A percentile compares a stretch with the other conserved stretches of the same genome.
Conservation (phyloP, 306 rosid species). For the Pyrus communis region DNA sequence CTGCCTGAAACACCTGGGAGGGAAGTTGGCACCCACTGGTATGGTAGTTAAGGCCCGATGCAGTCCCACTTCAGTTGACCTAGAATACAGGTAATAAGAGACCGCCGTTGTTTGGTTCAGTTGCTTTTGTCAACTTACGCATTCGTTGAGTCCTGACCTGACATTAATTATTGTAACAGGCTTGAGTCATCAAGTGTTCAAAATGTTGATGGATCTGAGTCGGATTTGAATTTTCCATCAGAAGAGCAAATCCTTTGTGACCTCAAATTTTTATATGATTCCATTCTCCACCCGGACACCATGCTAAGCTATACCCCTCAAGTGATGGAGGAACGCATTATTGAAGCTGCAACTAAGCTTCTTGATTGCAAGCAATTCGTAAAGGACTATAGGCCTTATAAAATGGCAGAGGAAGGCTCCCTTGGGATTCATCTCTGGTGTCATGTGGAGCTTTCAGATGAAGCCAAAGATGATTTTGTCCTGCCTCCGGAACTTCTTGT, state of each 20-base stretch:
- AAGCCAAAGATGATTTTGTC: constrained; percentile 38
- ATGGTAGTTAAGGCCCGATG: constrained; percentile 38
- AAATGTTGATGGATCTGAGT: constrained; percentile 7
- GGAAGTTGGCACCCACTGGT: constrained; percentile 38
- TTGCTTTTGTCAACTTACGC: background rate
- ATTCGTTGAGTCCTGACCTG: background rate
- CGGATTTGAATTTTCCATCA: constrained; percentile 27
- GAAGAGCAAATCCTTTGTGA: constrained; percentile 40
- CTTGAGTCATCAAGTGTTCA: constrained; percentile 23
- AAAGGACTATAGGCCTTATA: constrained; percentile 42
- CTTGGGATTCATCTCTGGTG: constrained; percentile 46
- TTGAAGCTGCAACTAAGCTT: constrained; percentile 56
- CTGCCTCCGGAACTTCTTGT: constrained; percentile 54
- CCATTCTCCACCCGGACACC: constrained; percentile 53
- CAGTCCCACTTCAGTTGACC: constrained; percentile 35
- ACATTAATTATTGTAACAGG: constrained; percentile 22
- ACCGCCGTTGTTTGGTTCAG: background rate
- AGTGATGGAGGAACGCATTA: constrained; percentile 23
- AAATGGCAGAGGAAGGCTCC: background rate
- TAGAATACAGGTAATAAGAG: constrained; percentile 52
- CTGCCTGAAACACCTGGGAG: constrained; percentile 48
- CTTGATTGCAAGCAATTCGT: constrained; percentile 72
- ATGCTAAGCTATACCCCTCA: constrained; percentile 27
- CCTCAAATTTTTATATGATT: constrained; percentile 36
- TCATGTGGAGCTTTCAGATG: constrained; percentile 51